These are phyloP conservation scores for Hippophae tibetana DNA, from an alignment of 306 rosid genomes.

Conservation along the genomic window DNA sequence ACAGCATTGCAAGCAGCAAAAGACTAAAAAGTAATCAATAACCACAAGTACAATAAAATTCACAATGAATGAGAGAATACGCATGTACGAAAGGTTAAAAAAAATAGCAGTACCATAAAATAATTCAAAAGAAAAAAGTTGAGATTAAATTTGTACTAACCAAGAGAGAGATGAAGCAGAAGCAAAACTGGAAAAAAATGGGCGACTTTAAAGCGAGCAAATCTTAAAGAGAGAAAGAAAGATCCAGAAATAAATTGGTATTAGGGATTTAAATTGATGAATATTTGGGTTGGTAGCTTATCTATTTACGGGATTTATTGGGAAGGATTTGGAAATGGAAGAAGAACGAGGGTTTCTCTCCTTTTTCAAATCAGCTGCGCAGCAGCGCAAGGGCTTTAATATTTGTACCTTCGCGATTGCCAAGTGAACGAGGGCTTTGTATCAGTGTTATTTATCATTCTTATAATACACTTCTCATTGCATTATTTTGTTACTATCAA, in stretches of 20 bases:
- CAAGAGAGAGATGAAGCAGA: background rate
- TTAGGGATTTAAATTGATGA: background rate
- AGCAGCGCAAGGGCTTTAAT: constrained; percentile 5
- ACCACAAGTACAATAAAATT: background rate
- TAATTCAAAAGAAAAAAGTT: background rate
- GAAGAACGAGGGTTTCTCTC: constrained; percentile 11
- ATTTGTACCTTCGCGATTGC: background rate
- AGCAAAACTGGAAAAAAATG: background rate
- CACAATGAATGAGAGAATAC: background rate
- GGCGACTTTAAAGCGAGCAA: background rate
- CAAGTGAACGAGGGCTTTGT: background rate
- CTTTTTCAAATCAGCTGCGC: background rate
- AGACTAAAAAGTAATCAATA: background rate
- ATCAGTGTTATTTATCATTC: too few relatives aligned
- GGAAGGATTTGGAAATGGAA: constrained; percentile 1
- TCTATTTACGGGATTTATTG: background rate
- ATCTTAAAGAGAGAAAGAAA: background rate
- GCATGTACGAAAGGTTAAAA: background rate
- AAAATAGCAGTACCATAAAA: background rate
- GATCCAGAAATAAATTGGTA: constrained; percentile 2
- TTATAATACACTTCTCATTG: too few relatives aligned
- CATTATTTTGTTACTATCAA: too few relatives aligned
- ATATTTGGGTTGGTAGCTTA: background rate
- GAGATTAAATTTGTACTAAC: background rate
- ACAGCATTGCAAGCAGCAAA: background rate